Evolutionary conservation across 1,139 yeast genomes (phyloP).

Genomic region (Suhomyces kunorum): DNA sequence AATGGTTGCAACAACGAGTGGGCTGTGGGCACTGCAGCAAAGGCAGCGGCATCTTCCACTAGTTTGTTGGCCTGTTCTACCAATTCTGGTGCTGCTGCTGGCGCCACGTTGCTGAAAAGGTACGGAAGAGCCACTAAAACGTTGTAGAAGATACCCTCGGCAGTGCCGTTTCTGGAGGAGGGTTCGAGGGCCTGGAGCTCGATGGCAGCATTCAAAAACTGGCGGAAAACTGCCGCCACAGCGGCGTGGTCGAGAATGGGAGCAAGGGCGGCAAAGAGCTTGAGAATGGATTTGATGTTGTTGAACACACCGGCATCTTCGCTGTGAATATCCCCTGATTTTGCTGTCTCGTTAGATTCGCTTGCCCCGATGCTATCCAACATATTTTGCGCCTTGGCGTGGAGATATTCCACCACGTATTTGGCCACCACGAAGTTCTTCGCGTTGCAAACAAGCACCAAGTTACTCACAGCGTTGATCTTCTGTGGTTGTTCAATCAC

Average conservation of each 20-base stretch:
- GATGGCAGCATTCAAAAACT: slow-evolving; percentile 57
- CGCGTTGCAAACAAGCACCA: slow-evolving; percentile 68
- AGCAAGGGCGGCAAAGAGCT: slow-evolving; percentile 66
- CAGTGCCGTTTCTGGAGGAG: slow-evolving; percentile 53
- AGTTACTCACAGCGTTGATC: slow-evolving; percentile 67
- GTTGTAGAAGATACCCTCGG: slow-evolving; percentile 68
- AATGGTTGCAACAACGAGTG: slow-evolving; percentile 39
- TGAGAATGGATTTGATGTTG: slow-evolving; percentile 64
- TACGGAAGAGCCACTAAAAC: slow-evolving; percentile 72
- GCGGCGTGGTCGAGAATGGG: slow-evolving; percentile 60
- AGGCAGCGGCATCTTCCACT: slow-evolving; percentile 45
- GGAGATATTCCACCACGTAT: slow-evolving; percentile 68
- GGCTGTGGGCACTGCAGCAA: slow-evolving; percentile 28
- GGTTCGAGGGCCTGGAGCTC: slow-evolving; percentile 48
- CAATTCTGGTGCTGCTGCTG: slow-evolving; percentile 28
- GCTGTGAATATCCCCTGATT: slow-evolving; percentile 3
- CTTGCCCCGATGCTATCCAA: slow-evolving; percentile 32
- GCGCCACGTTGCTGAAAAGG: slow-evolving; percentile 48
- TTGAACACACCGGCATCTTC: slow-evolving; percentile 70
- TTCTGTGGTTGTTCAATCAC: slow-evolving; percentile 90
- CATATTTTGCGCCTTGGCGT: slow-evolving; percentile 57
- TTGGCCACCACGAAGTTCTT: slow-evolving; percentile 69
- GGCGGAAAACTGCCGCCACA: slow-evolving; percentile 52
- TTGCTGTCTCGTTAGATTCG: slow-evolving; percentile 1
- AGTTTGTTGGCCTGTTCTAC: slow-evolving; percentile 44